phyloP scores from a whole-genome alignment of 768 basidiomycete genomes.

The Pulveroboletus frians region DNA sequence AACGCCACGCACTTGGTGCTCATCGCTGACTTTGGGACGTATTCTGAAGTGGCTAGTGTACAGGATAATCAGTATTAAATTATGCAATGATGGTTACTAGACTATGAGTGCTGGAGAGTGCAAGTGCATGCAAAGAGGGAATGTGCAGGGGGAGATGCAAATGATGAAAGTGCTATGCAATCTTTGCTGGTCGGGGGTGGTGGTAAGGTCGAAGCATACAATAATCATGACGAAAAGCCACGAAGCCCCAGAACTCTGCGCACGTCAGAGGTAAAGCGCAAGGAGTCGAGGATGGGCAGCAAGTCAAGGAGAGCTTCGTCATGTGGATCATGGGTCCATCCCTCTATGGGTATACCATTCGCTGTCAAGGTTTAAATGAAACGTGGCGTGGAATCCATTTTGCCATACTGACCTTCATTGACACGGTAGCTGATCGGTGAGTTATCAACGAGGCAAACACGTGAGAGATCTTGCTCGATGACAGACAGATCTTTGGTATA shows the following conservation, averaged over 20 bases:
- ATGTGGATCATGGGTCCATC: slow-evolving; percentile 96
- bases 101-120: slow-evolving; percentile 25
- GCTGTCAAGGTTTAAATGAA: slow-evolving; percentile 42
- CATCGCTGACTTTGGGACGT: slow-evolving; percentile 19
- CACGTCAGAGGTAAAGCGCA: slow-evolving; percentile 95
- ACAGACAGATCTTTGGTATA: slow-evolving; percentile 91
- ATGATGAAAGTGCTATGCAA: slow-evolving; percentile 21
- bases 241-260: slow-evolving; percentile 81
- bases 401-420: slow-evolving; percentile 70
- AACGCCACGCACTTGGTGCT: slow-evolving; percentile 17
- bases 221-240: slow-evolving; percentile 39
- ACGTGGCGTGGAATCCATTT: not conserved
- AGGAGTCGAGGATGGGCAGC: slow-evolving; percentile 89
- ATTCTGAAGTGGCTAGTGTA: slow-evolving; percentile 29
- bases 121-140: slow-evolving; percentile 25
- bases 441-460: slow-evolving; percentile 94
- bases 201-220: slow-evolving; percentile 4
- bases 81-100: slow-evolving; percentile 30
- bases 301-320: slow-evolving; percentile 97
- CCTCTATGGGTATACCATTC: slow-evolving; percentile 98
- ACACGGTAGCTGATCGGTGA: slow-evolving; percentile 88
- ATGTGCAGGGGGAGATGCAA: slow-evolving; percentile 20
- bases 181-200: slow-evolving; percentile 9
- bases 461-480: slow-evolving; percentile 85
- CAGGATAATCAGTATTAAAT: slow-evolving; percentile 37